Base-by-base conservation (phyloP, 1,139 yeast genomes). In the Debaryomycetaceae sp. region DNA sequence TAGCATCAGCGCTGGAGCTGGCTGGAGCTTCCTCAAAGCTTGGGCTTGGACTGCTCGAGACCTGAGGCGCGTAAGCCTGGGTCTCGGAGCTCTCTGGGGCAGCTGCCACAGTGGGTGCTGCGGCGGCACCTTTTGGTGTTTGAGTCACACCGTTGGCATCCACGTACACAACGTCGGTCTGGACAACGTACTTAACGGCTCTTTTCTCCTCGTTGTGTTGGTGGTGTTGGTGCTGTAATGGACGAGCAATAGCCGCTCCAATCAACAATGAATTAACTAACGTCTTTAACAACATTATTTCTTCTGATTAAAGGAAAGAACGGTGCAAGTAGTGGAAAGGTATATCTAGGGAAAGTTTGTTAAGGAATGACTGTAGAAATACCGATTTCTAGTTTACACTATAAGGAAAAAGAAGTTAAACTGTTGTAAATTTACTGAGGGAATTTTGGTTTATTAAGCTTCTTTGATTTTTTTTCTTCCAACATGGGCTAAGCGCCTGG, bases 201-300 rank as follows among this genome's bases (percentile, higher is more conserved):
- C 69, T 69, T 57, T 68, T 68, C 48, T 68, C 67, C 23, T 33
- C 41, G 34, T 57, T 54, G 50, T 70, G 66, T 55, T 70, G 69
- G 53, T 70, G 75, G 52, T 70, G 73, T 52, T 68, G 70, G 51
- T 65, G 68, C 51, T 64, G 65, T 53, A 67, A 58, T 41, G 70
- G 70, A 48, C 59, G 62, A 46, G 69, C 68, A 36, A 77, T 49
- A 39, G 63, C 63, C 36, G 65, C 62, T 43, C 66, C 67, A 49
- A 67, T 67, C 46, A 75, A 53, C 33, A 74, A 63, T 39, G 72
- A 62, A 42, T 71, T 55, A 51, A 66, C 56, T 51, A 71, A 48
- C 48, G 73, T 68, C 53, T 71, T 73, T 62, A 78, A 76, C 63
- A 79, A 70, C 85, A 80, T 80, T 33, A 24, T 53, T 17, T 17